Evolutionary conservation across 2,329 filamentous ascomycete genomes (phyloP).

Genomic region (Sclerotinia borealis): DNA sequence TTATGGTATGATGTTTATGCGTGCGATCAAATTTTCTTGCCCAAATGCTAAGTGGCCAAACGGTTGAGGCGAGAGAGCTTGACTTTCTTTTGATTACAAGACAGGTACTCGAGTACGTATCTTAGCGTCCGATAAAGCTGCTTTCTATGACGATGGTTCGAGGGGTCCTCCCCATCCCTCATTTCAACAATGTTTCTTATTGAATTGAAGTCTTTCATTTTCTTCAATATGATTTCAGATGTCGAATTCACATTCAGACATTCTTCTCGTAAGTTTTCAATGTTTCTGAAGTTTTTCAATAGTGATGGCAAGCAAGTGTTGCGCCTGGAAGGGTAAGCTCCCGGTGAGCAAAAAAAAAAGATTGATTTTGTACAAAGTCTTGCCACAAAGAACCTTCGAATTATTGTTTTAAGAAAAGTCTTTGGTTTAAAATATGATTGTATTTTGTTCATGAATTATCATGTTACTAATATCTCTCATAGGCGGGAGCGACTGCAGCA

Average conservation of each 20-base stretch:
- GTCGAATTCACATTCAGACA: constrained; percentile 47
- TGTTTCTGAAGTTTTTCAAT: not conserved
- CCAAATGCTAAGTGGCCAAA: constrained; percentile 2
- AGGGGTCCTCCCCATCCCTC: not conserved
- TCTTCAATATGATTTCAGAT: constrained; percentile 31
- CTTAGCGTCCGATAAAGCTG: constrained; percentile 18
- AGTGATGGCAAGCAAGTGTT: not conserved
- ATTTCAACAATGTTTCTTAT: constrained; percentile 6
- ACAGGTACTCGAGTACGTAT: not conserved
- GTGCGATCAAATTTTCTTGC: not conserved
- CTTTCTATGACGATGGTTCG: constrained; percentile 16
- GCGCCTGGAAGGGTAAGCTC: not conserved
- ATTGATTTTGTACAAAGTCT: not conserved
- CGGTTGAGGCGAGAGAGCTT: constrained; percentile 4
- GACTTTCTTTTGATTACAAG: constrained; percentile 7
- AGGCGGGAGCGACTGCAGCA: constrained; percentile 81
- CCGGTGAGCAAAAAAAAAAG: not conserved
- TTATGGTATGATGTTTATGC: not conserved
- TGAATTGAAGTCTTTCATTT: not conserved
- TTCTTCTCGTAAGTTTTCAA: constrained; percentile 46
- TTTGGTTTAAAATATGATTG: not conserved
- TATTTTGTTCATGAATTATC: not conserved
- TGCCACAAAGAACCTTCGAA: not conserved
- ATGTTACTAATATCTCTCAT: not conserved
- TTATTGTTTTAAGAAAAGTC: not conserved